Evolutionary conservation across 2,329 filamentous ascomycete genomes (phyloP).

Genomic region (Ophiocordyceps robertsii): DNA sequence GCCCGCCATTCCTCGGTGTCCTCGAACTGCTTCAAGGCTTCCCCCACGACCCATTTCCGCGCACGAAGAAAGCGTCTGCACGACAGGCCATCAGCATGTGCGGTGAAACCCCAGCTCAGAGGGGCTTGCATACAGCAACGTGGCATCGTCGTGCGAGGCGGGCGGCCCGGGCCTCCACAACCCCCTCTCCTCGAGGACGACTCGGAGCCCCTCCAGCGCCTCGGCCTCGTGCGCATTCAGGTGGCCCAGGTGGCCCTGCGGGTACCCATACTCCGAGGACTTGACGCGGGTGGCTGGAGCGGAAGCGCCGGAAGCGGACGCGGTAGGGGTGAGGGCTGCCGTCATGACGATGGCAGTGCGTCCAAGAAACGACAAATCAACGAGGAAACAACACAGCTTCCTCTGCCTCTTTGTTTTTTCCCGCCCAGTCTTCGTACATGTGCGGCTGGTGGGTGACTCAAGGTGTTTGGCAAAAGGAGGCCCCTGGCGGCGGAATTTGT

Average conservation of each 20-base stretch:
- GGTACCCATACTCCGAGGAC: slow-evolving; percentile 30
- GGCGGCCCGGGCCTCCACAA: slow-evolving; percentile 28
- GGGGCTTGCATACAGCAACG: slow-evolving; percentile 42
- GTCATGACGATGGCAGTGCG: not conserved
- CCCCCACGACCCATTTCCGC: slow-evolving; percentile 63
- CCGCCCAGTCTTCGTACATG: no score
- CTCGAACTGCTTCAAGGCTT: slow-evolving; percentile 73
- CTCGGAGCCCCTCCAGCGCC: slow-evolving; percentile 61
- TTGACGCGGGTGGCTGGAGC: not conserved
- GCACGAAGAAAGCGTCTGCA: slow-evolving; percentile 76
- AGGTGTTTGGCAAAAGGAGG: no score
- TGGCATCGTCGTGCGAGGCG: slow-evolving; percentile 55
- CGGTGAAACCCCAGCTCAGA: no score
- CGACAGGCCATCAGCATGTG: not conserved
- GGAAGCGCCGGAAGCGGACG: not conserved
- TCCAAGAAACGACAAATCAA: no score
- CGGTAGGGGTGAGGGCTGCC: not conserved
- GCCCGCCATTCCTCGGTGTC: slow-evolving; percentile 81
- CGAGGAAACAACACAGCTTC: no score
- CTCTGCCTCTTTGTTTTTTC: no score
- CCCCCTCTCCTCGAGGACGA: slow-evolving; percentile 47
- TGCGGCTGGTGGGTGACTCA: no score
- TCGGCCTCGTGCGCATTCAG: slow-evolving; percentile 55
- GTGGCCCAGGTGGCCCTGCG: slow-evolving; percentile 68
- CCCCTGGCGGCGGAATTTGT: no score